Base-by-base conservation (phyloP, 495 filamentous ascomycete species). In the Penicillium desertorum region DNA sequence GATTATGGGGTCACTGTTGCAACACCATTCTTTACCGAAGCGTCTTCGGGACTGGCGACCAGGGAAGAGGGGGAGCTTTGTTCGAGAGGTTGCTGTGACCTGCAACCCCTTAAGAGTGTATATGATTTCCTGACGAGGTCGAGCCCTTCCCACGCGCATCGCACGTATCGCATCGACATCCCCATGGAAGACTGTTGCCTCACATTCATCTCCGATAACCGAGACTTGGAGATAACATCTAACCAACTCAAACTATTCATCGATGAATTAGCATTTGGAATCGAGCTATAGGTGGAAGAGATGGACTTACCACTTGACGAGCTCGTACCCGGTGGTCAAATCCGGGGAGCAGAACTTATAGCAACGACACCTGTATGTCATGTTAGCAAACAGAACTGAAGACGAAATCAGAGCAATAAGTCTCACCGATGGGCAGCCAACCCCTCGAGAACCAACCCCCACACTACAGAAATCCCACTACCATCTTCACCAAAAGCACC, bases 381-480 rank as follows among this genome's bases (percentile, higher is more conserved):
- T 12, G 16, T 47, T 12, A 47, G 45, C 4, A 12, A 19, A 5
- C 27, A 30, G 8, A 12, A 1, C 4, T n/a, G 14, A 30, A 25
- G 6, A 11, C 8, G 9, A 47, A n/a, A 30, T 30, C n/a, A 20
- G 9, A 11, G 8, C 17, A 6, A 29, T 6, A n/a, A 47, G 45
- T 19, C 25, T 47, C n/a, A 47, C 25, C 7, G 29, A 29, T 19
- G n/a, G 45, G 45, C 45, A 47, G 12, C 14, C 44, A 27, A 16
- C 19, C 5, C 44, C 5, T 47, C 25, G 16, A 47, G n/a, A n/a
- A 47, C 9, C 45, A 17, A 11, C 8, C 8, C n/a, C 4, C 16
- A 19, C 16, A 47, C 45, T 30, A 47, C 25, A 30, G 45, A 47
- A 30, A 47, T 27, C 45, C 45, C 45, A 11, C n/a, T 47, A 19